Evolutionary conservation across 768 basidiomycete species (phyloP).

Genomic region (Psilocybe subaeruginosa): DNA sequence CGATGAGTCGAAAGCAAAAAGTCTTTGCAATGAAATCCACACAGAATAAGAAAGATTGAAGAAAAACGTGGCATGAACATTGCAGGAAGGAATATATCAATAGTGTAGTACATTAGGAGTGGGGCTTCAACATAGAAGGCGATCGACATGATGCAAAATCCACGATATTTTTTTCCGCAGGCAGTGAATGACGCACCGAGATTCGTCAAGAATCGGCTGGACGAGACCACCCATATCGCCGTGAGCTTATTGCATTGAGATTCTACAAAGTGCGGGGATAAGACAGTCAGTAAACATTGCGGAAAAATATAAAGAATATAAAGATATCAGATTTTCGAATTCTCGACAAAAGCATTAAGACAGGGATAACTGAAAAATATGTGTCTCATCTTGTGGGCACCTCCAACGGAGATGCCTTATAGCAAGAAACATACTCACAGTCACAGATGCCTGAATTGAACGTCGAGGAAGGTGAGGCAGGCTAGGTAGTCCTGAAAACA

Average conservation of each 20-base stretch:
- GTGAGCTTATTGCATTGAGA: no score
- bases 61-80: no score
- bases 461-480: not conserved
- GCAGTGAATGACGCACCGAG: not conserved
- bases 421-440: not conserved
- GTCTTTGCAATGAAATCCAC: no score
- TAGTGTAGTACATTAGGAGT: no score
- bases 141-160: not conserved
- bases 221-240: no score
- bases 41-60: no score
- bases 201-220: not conserved
- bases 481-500: not conserved
- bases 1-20: no score
- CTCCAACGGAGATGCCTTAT: not conserved
- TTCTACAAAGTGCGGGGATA: not conserved
- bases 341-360: slow-evolving; percentile 36
- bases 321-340: slow-evolving; percentile 36
- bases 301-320: not conserved
- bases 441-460: not conserved
- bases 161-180: no score
- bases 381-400: slow-evolving; percentile 27
- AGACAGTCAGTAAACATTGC: not conserved
- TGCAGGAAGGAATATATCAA: no score
- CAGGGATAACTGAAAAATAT: slow-evolving; percentile 39
- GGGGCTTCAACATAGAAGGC: no score